These are phyloP conservation scores for Xylaria sp. DNA, from an alignment of 2,329 filamentous ascomycete genomes.

Conservation along the genomic window DNA sequence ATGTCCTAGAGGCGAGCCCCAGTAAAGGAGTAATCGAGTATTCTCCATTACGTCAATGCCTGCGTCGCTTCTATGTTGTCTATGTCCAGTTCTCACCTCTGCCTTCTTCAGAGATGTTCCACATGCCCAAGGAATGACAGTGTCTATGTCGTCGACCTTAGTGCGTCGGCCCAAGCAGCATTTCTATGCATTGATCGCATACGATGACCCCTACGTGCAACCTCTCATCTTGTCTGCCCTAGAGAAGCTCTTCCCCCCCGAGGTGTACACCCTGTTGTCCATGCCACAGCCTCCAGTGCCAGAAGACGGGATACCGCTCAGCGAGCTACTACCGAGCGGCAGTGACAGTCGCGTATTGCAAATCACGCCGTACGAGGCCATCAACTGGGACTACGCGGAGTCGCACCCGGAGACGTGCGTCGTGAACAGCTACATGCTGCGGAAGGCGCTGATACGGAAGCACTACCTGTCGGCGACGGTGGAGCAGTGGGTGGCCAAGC, in stretches of 20 bases:
- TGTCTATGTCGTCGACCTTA: slow-evolving; percentile 20
- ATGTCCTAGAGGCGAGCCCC: slow-evolving; percentile 10
- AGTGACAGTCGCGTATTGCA: slow-evolving; percentile 64
- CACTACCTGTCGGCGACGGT: slow-evolving; percentile 88
- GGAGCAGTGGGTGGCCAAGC: slow-evolving; percentile 82
- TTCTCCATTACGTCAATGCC: slow-evolving; percentile 14
- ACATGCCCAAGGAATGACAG: slow-evolving; percentile 15
- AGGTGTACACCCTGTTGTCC: slow-evolving; percentile 58
- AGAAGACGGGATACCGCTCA: slow-evolving; percentile 40
- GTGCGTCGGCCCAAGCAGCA: slow-evolving; percentile 37
- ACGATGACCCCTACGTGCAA: slow-evolving; percentile 88
- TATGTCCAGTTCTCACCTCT: slow-evolving; percentile 20
- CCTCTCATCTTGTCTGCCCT: slow-evolving; percentile 80
- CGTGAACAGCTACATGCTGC: slow-evolving; percentile 89
- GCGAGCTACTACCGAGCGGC: slow-evolving; percentile 42
- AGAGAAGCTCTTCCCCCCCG: slow-evolving; percentile 58
- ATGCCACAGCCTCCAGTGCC: slow-evolving; percentile 38
- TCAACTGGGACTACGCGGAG: slow-evolving; percentile 80
- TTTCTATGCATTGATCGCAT: slow-evolving; percentile 76
- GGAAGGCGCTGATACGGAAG: slow-evolving; percentile 94
- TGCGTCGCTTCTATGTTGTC: slow-evolving; percentile 10
- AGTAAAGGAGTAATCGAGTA: slow-evolving; percentile 9
- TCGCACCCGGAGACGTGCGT: slow-evolving; percentile 64
- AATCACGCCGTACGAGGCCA: slow-evolving; percentile 81
- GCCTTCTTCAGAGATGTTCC: slow-evolving; percentile 27